Evolutionary conservation across 257 asterid genomes (phyloP).

Genomic region (Cordia subcordata): DNA sequence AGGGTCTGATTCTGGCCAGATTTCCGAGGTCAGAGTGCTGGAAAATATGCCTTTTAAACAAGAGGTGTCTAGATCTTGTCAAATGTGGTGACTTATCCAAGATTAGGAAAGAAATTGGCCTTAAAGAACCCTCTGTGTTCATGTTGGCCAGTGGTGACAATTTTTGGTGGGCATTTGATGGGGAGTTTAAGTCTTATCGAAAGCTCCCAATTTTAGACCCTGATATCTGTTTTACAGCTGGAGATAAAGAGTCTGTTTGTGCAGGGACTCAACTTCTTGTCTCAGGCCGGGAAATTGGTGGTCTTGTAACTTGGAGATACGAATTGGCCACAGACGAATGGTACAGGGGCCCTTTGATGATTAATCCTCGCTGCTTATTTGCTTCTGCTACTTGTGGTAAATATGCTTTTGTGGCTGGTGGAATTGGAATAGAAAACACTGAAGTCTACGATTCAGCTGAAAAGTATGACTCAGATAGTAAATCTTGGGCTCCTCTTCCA

Average conservation of each 20-base stretch:
- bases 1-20: constrained; percentile 58
- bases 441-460: constrained; percentile 52
- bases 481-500: constrained; percentile 60
- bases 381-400: constrained; percentile 68
- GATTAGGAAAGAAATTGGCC: constrained; percentile 43
- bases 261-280: constrained; percentile 70
- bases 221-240: constrained; percentile 48
- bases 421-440: constrained; percentile 23
- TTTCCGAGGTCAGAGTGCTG: constrained; percentile 59
- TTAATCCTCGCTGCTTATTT: constrained; percentile 63
- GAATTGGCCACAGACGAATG: constrained; percentile 53
- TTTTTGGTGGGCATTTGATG: constrained; percentile 66
- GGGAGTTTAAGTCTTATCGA: constrained; percentile 46
- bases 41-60: constrained; percentile 53
- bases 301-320: constrained; percentile 64
- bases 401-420: constrained; percentile 69
- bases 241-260: constrained; percentile 70
- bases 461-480: constrained; percentile 40
- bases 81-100: constrained; percentile 50
- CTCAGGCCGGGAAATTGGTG: constrained; percentile 61
- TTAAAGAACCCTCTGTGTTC: constrained; percentile 55
- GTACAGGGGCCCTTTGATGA: constrained; percentile 69
- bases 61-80: constrained; percentile 42
- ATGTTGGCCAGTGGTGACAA: constrained; percentile 66
- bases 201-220: constrained; percentile 61